Evolutionary conservation across 2,329 filamentous ascomycete species (phyloP).

Genomic region (Cytospora leucostoma): DNA sequence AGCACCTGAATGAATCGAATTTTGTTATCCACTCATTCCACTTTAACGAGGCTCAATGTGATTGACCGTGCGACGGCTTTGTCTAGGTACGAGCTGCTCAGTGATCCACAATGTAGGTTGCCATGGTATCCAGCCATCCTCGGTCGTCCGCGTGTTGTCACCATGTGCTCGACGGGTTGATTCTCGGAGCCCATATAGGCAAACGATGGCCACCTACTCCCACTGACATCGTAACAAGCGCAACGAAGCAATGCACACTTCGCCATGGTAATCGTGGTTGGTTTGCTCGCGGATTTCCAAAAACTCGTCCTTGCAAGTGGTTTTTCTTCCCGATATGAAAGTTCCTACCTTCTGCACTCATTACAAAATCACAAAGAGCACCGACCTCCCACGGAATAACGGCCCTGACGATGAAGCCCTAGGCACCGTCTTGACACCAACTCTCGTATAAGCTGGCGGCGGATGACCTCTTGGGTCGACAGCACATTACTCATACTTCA

Average conservation of each 20-base stretch:
- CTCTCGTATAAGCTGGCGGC: neutral
- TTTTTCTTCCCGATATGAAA: neutral
- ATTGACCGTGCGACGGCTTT: neutral
- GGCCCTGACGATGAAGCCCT: neutral
- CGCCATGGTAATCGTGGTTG: neutral
- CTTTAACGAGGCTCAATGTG: neutral
- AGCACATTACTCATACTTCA: neutral
- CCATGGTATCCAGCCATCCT: no score
- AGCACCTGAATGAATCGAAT: neutral
- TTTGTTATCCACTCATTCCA: neutral
- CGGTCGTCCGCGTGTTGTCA: no score
- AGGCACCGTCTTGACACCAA: neutral
- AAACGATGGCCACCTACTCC: neutral
- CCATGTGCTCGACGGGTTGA: neutral
- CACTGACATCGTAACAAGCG: neutral
- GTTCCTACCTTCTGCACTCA: neutral
- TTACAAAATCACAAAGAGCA: neutral
- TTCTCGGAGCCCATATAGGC: neutral
- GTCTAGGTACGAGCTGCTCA: neutral
- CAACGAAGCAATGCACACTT: neutral
- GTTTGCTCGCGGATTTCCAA: neutral
- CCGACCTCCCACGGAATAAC: neutral
- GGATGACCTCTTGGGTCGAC: neutral
- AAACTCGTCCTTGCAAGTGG: neutral
- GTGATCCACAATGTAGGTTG: neutral